Percentiles rank a stretch among this genome's conserved stretches.
phyloP scores from a whole-genome alignment of 2,329 filamentous ascomycete species.

The Venturia pyrina region DNA sequence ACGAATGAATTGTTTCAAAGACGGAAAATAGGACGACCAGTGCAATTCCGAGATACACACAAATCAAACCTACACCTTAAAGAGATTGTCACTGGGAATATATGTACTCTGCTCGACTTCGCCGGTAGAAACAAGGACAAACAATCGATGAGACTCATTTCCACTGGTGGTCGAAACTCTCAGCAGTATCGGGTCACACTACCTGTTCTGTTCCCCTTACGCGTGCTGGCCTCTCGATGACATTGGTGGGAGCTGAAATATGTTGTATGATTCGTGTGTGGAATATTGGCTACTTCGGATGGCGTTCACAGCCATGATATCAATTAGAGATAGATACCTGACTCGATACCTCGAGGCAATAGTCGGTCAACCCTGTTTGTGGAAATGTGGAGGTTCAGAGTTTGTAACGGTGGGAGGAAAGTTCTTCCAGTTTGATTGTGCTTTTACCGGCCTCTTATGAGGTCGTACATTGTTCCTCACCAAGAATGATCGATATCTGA shows the following conservation, averaged over 20 bases:
- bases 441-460: too few relatives aligned
- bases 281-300: background rate
- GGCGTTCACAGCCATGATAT: background rate
- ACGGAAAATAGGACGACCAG: too few relatives aligned
- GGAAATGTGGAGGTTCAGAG: too few relatives aligned
- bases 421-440: too few relatives aligned
- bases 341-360: background rate
- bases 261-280: background rate
- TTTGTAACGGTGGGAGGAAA: too few relatives aligned
- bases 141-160: background rate
- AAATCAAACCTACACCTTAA: background rate
- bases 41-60: too few relatives aligned
- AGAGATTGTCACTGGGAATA: background rate
- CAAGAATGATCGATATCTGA: too few relatives aligned
- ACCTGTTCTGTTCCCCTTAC: background rate
- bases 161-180: background rate
- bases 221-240: background rate
- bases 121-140: background rate
- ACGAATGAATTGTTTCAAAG: background rate
- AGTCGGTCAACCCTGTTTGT: background rate
- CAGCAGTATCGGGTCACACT: background rate
- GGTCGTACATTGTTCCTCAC: too few relatives aligned
- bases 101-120: background rate
- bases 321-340: background rate
- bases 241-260: background rate